Evolutionary conservation across 2,329 filamentous ascomycete species (phyloP).

Genomic region (Neurospora crassa): DNA sequence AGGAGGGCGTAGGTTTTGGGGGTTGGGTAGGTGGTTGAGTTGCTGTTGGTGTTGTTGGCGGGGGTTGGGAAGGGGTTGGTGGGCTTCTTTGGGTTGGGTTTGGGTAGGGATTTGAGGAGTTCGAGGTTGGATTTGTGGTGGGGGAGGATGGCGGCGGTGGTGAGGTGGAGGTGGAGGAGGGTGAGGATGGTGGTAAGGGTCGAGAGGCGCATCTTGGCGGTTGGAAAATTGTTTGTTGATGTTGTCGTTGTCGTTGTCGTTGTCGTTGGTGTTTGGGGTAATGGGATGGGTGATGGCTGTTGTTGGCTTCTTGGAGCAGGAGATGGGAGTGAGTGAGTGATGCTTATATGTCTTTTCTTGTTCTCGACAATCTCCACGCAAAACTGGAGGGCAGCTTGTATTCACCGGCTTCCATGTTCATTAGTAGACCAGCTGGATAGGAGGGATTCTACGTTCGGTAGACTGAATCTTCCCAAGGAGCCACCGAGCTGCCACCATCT

Average conservation of each 20-base stretch:
- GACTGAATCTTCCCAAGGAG: not conserved
- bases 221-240: not conserved
- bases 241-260: not conserved
- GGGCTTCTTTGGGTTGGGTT: not conserved
- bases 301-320: not conserved
- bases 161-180: conserved; percentile 1
- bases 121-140: not conserved
- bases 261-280: not conserved
- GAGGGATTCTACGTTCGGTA: not conserved
- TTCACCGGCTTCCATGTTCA: not conserved
- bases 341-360: not conserved
- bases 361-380: not conserved
- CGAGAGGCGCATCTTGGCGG: not conserved
- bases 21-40: conserved; percentile 5
- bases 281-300: not conserved
- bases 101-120: not conserved
- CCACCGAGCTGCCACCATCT: not conserved
- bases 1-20: conserved; percentile 30
- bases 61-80: not conserved
- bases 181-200: not conserved
- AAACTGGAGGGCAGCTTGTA: not conserved
- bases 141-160: not conserved
- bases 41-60: conserved; percentile 1
- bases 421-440: not conserved
- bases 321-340: not conserved